Evolutionary conservation across 192 early-diverging fungal genomes (phyloP).

Genomic region (Coemansia sp.): DNA sequence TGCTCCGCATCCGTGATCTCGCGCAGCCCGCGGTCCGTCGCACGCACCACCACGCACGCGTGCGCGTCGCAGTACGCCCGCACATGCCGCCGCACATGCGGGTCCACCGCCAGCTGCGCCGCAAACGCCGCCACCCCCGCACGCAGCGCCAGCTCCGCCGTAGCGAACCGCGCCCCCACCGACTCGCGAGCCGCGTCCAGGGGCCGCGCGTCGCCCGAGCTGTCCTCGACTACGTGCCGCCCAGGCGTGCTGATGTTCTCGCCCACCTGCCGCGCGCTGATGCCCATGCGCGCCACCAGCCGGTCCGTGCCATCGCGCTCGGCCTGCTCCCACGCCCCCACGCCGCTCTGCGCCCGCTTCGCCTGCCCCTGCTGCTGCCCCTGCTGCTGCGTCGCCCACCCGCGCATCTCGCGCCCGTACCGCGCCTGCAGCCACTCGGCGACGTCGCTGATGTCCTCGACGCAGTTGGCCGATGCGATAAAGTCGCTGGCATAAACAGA

Average conservation of each 20-base stretch:
- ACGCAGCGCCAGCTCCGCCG: conserved; percentile 25
- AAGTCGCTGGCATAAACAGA: conserved; percentile 28
- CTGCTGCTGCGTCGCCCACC: conserved; percentile 18
- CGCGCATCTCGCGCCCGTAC: conserved; percentile 48
- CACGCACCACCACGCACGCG: conserved; percentile 71
- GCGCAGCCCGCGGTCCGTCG: conserved; percentile 76
- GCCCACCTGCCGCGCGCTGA: conserved; percentile 65
- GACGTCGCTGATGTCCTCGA: conserved; percentile 68
- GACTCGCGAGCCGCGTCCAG: conserved; percentile 31
- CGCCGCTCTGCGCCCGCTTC: conserved; percentile 45
- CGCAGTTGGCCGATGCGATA: conserved; percentile 26
- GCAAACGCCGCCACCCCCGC: conserved; percentile 73
- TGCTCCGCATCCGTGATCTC: conserved; percentile 76
- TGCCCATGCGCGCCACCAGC: conserved; percentile 54
- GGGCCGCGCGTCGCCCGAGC: conserved; percentile 11
- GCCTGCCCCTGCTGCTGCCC: conserved; percentile 3
- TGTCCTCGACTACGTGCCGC: conserved; percentile 27
- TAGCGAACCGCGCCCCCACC: conserved; percentile 29
- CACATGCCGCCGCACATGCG: conserved; percentile 74
- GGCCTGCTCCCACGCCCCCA: conserved; percentile 44
- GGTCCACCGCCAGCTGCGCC: conserved; percentile 77
- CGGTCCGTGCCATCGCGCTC: conserved; percentile 45
- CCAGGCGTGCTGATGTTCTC: conserved; percentile 59
- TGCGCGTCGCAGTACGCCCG: conserved; percentile 69
- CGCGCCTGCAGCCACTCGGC: conserved; percentile 66